Conservation (phyloP, 2,329 filamentous ascomycete species). For the Aureobasidium namibiae region DNA sequence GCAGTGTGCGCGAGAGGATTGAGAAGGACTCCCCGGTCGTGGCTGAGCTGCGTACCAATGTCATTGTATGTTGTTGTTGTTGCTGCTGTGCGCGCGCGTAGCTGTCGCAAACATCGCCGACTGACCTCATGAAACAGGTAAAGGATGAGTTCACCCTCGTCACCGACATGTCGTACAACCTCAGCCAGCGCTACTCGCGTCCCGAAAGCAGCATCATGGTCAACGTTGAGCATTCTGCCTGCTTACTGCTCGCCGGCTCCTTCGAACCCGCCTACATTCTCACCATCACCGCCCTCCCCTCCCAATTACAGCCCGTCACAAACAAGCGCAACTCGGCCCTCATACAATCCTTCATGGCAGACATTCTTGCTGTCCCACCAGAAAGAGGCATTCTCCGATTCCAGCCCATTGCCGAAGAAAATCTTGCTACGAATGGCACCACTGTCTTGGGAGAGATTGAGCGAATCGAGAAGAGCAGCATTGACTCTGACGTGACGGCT, state of each 20-base stretch:
- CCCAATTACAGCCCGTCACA: conserved; percentile 60
- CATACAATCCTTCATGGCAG: conserved; percentile 66
- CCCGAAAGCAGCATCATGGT: conserved; percentile 67
- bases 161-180: conserved; percentile 61
- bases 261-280: conserved; percentile 75
- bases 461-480: conserved; percentile 41
- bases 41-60: conserved; percentile 41
- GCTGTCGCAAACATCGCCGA: background rate
- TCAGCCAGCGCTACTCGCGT: conserved; percentile 68
- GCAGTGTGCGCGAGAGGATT: conserved; percentile 31
- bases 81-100: no score
- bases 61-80: conserved; percentile 37
- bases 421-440: conserved; percentile 60
- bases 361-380: conserved; percentile 57
- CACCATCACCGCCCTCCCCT: conserved; percentile 61
- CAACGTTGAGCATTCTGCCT: conserved; percentile 65
- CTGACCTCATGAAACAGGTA: conserved; percentile 42
- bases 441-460: conserved; percentile 63
- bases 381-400: conserved; percentile 68
- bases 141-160: conserved; percentile 68
- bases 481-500: conserved; percentile 27
- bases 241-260: conserved; percentile 65
- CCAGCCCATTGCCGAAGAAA: conserved; percentile 59
- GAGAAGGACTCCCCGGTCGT: conserved; percentile 39
- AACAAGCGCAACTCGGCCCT: conserved; percentile 77